phyloP scores from a whole-genome alignment of 345 rosid genomes.

The Corymbia maculata region DNA sequence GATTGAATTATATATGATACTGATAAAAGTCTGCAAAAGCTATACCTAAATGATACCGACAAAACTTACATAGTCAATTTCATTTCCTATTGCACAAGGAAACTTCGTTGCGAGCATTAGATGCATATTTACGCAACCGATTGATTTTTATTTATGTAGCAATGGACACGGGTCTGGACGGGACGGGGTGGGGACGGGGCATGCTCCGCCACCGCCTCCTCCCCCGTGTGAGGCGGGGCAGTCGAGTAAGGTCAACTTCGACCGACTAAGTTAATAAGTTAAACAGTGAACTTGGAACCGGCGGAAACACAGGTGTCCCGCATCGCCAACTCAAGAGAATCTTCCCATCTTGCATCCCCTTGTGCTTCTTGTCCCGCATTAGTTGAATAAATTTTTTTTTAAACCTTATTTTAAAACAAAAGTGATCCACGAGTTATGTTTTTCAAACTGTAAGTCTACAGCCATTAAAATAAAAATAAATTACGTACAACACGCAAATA shows the following conservation, averaged over 20 bases:
- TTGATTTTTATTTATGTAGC: not conserved
- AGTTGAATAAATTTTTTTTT: not conserved
- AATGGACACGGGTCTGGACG: not conserved
- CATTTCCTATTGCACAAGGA: not conserved
- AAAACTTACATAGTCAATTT: not conserved
- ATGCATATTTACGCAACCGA: not conserved
- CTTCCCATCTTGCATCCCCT: not conserved
- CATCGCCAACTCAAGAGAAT: not conserved
- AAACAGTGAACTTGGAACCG: not conserved
- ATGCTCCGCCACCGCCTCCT: not conserved
- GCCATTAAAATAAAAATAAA: not conserved
- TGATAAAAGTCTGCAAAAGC: not conserved
- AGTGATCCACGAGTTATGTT: not conserved
- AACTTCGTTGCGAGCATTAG: not conserved
- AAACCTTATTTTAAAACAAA: not conserved
- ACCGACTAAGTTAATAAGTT: not conserved
- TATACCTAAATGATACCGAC: not conserved
- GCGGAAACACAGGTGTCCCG: not conserved
- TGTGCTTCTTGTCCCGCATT: not conserved
- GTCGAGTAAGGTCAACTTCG: not conserved
- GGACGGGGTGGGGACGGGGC: not conserved
- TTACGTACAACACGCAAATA: not conserved
- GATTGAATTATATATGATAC: not conserved
- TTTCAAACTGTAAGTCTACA: not conserved
- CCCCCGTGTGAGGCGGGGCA: not conserved